Evolutionary conservation across 345 rosid species (phyloP).

Genomic region (Salix udensis): DNA sequence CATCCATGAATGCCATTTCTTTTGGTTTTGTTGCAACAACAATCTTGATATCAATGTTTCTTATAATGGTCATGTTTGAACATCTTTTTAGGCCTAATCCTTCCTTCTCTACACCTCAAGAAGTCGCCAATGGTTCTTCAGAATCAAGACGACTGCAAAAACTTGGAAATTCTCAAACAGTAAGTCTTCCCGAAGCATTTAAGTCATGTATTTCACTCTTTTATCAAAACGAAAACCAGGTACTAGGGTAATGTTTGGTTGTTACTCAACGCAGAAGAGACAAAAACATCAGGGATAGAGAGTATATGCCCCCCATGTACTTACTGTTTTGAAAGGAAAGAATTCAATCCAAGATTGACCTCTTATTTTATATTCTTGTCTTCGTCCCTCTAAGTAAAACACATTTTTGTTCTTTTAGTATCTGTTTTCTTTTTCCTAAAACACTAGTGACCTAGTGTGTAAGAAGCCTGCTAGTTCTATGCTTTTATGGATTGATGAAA

Average conservation of each 20-base stretch:
- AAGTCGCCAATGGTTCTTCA: conserved; percentile 11
- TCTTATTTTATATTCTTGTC: too few relatives aligned
- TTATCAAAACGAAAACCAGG: background rate
- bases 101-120: conserved; percentile 52
- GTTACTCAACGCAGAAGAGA: too few relatives aligned
- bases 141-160: conserved; percentile 35
- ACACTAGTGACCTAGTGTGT: too few relatives aligned
- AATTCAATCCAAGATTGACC: too few relatives aligned
- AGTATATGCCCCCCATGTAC: too few relatives aligned
- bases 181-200: conserved; percentile 23
- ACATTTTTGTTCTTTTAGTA: too few relatives aligned
- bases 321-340: too few relatives aligned
- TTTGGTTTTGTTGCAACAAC: conserved; percentile 94
- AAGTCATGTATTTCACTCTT: background rate
- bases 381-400: too few relatives aligned
- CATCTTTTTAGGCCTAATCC: conserved; percentile 68
- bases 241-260: too few relatives aligned
- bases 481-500: background rate
- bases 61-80: conserved; percentile 91
- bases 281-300: too few relatives aligned
- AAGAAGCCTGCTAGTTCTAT: background rate
- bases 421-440: too few relatives aligned
- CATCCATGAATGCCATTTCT: conserved; percentile 75
- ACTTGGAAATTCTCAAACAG: conserved; percentile 38
- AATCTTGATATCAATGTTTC: conserved; percentile 78